Evolutionary conservation across 2,329 filamentous ascomycete species (phyloP).

Genomic region (Aspergillus proliferans): DNA sequence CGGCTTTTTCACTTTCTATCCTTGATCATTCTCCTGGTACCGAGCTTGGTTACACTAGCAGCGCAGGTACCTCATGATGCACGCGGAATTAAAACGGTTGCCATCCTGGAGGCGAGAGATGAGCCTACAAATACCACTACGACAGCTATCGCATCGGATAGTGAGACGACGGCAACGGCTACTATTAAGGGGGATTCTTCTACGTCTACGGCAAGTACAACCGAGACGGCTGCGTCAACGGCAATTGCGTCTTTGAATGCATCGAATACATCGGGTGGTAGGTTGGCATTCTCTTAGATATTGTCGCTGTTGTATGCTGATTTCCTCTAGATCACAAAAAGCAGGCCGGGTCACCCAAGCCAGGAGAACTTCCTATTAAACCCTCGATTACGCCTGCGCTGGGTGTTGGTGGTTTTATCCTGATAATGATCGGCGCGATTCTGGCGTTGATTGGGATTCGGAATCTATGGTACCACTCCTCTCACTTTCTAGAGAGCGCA

Average conservation of each 20-base stretch:
- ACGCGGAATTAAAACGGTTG: slow-evolving; percentile 3
- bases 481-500: not conserved
- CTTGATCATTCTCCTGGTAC: slow-evolving; percentile 9
- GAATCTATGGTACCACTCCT: slow-evolving; percentile 52
- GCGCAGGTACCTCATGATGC: slow-evolving; percentile 6
- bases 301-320: not conserved
- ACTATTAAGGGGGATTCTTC: slow-evolving; percentile 5
- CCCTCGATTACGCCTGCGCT: slow-evolving; percentile 75
- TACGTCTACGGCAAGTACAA: slow-evolving; percentile 5
- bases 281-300: slow-evolving; percentile 1
- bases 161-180: slow-evolving; percentile 4
- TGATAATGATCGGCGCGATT: slow-evolving; percentile 64
- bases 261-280: slow-evolving; percentile 10
- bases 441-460: slow-evolving; percentile 77
- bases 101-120: slow-evolving; percentile 4
- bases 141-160: slow-evolving; percentile 6
- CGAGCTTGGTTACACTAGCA: slow-evolving; percentile 9
- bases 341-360: slow-evolving; percentile 16
- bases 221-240: slow-evolving; percentile 12
- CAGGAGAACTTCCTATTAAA: slow-evolving; percentile 57
- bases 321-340: not conserved
- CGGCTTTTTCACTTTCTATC: slow-evolving; percentile 7
- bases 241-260: slow-evolving; percentile 21
- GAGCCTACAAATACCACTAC: slow-evolving; percentile 8
- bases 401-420: slow-evolving; percentile 68